Evolutionary conservation across 768 basidiomycete species (phyloP), one percentile per base, ranked within the genome.

Genomic region (Lactarius tabidus): DNA sequence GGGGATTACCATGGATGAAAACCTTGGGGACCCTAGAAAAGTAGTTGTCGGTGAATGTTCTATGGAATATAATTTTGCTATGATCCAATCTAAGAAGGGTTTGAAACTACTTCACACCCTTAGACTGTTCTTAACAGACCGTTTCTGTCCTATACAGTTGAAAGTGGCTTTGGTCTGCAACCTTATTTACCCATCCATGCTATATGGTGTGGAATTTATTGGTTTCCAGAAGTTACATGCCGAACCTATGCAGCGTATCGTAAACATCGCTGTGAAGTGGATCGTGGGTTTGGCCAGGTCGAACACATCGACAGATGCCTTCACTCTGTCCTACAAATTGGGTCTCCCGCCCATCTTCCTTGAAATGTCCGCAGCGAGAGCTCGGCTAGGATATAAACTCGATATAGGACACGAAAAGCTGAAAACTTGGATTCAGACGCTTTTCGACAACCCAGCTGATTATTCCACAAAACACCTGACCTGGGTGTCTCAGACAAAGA

Each of bases 1-100:
- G 67, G 77, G 77, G 68, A 75, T 76, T 72, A 72, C 71, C 67
- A 4, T 59, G 0, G 35, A 56, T 72, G 74, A 77, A 1, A 15
- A 9, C 1, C 33, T 66, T 0, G 45, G 55, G 0, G 56, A 66
- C 23, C 20, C 53, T 1, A 35, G 52, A 35, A 35, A 33, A 51
- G 12, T 35, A 2, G 15, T 43, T 56, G 17, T 36, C 5, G 39
- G 39, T 57, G 17, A 51, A 45, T 5, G 17, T 33, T 57, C 36
- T 0, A n/a, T 48, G 54, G 45, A 45, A 10, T 45, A 20, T 0
- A 9, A 23, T 12, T 48, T 28, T 17, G 38, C 64, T n/a, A 4
- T 33, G 15, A 7, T 14, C 10, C 48, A 51, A 10, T 28, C 36
- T 0, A 23, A 65, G n/a, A 63, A 62, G 28, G 36, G 48, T 0